A percentile compares a stretch with the other conserved stretches of the same genome.
Conservation (phyloP, 2,329 filamentous ascomycete species). For the Penicillium sp. region DNA sequence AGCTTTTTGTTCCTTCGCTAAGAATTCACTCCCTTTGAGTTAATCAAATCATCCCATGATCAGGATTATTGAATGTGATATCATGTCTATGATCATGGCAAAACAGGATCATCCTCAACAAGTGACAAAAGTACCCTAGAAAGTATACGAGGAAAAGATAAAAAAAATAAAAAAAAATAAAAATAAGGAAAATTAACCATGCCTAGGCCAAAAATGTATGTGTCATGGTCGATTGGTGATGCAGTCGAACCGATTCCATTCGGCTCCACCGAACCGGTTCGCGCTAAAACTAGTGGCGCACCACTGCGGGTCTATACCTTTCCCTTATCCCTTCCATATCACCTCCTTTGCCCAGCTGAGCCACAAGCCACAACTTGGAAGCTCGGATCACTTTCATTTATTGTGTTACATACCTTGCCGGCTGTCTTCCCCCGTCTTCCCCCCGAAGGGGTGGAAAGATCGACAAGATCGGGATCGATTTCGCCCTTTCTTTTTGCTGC, state of each 20-base stretch:
- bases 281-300: constrained; percentile 15
- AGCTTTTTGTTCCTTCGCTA: neutral
- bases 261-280: constrained; percentile 10
- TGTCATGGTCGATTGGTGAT: constrained; percentile 8
- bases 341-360: constrained; percentile 11
- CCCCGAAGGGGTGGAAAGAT: neutral
- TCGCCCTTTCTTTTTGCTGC: neutral
- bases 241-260: constrained; percentile 1
- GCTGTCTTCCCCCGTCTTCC: neutral
- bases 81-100: neutral
- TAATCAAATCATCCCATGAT: neutral
- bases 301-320: constrained; percentile 1
- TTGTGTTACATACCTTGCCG: neutral
- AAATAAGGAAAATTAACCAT: neutral
- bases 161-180: too few relatives aligned
- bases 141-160: neutral
- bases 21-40: neutral
- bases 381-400: constrained; percentile 11
- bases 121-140: neutral
- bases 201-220: neutral
- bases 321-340: neutral
- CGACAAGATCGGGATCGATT: neutral
- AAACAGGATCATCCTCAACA: neutral
- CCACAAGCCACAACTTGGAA: constrained; percentile 22
- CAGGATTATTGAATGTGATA: neutral